phyloP scores from a whole-genome alignment of 345 rosid species.

The Melaleuca quinquenervia region DNA sequence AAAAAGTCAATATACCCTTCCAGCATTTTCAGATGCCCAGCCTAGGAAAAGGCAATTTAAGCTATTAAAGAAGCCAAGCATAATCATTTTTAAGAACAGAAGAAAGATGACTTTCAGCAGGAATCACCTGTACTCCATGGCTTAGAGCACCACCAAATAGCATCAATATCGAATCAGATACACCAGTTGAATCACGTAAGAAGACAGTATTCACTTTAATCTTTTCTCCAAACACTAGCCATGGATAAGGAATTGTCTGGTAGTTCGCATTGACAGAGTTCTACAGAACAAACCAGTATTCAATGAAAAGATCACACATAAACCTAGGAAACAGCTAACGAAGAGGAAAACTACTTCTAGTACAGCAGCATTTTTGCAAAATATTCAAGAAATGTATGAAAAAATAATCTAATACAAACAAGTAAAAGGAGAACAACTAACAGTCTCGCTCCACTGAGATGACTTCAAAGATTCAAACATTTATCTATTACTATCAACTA shows the following conservation, averaged over 20 bases:
- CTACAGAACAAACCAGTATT: slow-evolving; percentile 27
- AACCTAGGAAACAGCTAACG: background rate
- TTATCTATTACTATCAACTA: background rate
- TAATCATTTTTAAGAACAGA: background rate
- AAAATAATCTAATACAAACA: background rate
- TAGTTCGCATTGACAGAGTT: slow-evolving; percentile 92
- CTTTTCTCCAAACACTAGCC: slow-evolving; percentile 98
- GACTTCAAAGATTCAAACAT: background rate
- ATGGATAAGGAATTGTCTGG: slow-evolving; percentile 83
- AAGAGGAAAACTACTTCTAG: background rate
- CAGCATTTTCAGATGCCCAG: slow-evolving; percentile 92
- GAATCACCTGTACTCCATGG: slow-evolving; percentile 61
- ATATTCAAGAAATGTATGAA: background rate
- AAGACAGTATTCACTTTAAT: slow-evolving; percentile 87
- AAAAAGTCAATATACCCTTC: slow-evolving; percentile 86
- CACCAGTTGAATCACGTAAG: slow-evolving; percentile 93
- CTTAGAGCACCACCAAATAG: slow-evolving; percentile 79
- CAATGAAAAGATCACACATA: background rate
- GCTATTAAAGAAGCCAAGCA: background rate
- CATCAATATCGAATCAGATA: slow-evolving; percentile 83
- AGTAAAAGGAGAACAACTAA: background rate
- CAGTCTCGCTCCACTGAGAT: background rate
- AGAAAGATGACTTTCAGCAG: background rate
- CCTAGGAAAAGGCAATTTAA: slow-evolving; percentile 23
- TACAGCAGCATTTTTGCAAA: background rate